phyloP scores from a whole-genome alignment of 1,284 basidiomycete species.

The Stygiomarasmius scandens region DNA sequence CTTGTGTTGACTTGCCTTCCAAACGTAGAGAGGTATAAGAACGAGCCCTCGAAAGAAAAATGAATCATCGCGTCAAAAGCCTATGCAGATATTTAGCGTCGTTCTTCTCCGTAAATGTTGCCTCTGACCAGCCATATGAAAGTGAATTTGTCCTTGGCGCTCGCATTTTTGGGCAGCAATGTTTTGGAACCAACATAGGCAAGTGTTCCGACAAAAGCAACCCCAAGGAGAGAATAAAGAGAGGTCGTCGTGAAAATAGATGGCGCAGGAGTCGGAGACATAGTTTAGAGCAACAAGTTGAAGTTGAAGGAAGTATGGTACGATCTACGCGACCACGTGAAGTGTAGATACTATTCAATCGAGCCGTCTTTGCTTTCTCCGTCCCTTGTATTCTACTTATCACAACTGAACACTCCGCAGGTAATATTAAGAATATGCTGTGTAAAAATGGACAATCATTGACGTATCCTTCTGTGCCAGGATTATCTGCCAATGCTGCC shows the following conservation, averaged over 20 bases:
- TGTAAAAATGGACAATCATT: too few relatives aligned
- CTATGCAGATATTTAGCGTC: constrained; percentile 37
- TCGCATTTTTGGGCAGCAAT: constrained; percentile 62
- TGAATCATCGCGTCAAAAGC: constrained; percentile 81
- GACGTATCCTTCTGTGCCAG: background rate
- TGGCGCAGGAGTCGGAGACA: constrained; percentile 21
- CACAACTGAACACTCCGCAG: too few relatives aligned
- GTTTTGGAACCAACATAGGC: constrained; percentile 54
- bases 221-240: constrained; percentile 62
- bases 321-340: too few relatives aligned
- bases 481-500: too few relatives aligned
- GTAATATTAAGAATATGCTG: too few relatives aligned
- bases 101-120: background rate
- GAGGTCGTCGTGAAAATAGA: constrained; percentile 71
- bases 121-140: constrained; percentile 70
- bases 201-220: constrained; percentile 49
- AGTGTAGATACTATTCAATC: too few relatives aligned
- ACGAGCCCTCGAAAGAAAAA: constrained; percentile 77
- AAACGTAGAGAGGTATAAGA: constrained; percentile 74
- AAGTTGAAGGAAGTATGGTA: background rate
- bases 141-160: constrained; percentile 63
- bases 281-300: background rate
- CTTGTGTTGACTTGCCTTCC: constrained; percentile 74
- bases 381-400: too few relatives aligned
- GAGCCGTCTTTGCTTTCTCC: too few relatives aligned